Percentiles rank a stretch among this genome's conserved stretches.
These are phyloP conservation scores for Colletotrichum brevisporum DNA, from an alignment of 2,329 filamentous ascomycete genomes.

Conservation along the genomic window DNA sequence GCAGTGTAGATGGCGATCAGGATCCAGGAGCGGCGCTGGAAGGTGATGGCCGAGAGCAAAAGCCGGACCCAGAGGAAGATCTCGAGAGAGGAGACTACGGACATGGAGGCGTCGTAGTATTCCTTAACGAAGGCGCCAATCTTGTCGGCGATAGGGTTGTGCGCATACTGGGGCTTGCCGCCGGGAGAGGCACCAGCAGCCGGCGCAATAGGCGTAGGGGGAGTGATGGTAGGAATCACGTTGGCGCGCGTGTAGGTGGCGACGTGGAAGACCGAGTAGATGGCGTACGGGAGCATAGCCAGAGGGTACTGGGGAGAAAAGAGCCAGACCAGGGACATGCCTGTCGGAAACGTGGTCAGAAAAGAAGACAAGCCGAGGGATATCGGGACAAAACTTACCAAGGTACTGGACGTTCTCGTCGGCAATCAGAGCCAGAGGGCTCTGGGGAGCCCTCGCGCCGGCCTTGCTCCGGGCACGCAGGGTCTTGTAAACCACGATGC, in stretches of 20 bases:
- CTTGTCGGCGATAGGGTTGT: constrained; percentile 78
- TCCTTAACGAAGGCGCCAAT: constrained; percentile 97
- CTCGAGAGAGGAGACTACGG: constrained; percentile 89
- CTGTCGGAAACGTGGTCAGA: constrained; percentile 59
- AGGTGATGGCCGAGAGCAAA: constrained; percentile 84
- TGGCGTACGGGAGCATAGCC: constrained; percentile 91
- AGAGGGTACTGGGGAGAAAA: constrained; percentile 90
- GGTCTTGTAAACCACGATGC: constrained; percentile 99
- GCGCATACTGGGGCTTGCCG: constrained; percentile 68
- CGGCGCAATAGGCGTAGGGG: constrained; percentile 69
- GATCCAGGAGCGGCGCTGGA: constrained; percentile 93
- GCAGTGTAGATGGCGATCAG: constrained; percentile 87
- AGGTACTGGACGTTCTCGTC: constrained; percentile 99
- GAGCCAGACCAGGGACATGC: constrained; percentile 96
- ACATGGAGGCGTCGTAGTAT: constrained; percentile 98
- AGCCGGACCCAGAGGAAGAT: constrained; percentile 89
- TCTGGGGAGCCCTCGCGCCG: constrained; percentile 72
- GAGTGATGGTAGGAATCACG: constrained; percentile 88
- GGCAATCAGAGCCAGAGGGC: constrained; percentile 76
- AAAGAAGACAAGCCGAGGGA: constrained; percentile 1
- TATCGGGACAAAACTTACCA: constrained; percentile 64
- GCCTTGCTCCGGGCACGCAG: constrained; percentile 87
- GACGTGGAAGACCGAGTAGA: constrained; percentile 99
- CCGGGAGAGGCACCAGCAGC: constrained; percentile 68
- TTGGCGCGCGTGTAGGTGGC: constrained; percentile 96